These are phyloP conservation scores for Metschnikowia orientalis DNA, from an alignment of 805 yeast species.

Conservation along the genomic window DNA sequence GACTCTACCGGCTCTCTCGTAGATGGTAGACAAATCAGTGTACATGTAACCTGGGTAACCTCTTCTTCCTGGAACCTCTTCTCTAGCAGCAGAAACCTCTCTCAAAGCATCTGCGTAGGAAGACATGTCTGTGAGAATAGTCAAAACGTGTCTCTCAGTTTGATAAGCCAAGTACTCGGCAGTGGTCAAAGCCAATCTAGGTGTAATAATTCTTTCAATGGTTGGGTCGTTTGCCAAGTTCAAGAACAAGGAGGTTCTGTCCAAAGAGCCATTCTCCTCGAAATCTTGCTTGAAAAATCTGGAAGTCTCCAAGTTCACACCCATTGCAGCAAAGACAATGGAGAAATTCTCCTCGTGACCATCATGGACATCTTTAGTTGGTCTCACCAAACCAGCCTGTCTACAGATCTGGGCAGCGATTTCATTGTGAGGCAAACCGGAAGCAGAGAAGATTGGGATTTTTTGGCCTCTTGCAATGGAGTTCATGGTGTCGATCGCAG, in stretches of 20 bases:
- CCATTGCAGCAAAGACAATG: conserved; percentile 99
- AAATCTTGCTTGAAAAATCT: conserved; percentile 98
- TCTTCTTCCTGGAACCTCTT: conserved; percentile 99
- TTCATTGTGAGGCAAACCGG: conserved; percentile 99
- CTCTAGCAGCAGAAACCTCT: conserved; percentile 99
- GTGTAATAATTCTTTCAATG: conserved; percentile 98
- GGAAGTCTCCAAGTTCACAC: conserved; percentile 97
- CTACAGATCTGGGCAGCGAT: conserved; percentile 99
- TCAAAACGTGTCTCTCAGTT: conserved; percentile 97
- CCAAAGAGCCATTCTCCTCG: conserved; percentile 97
- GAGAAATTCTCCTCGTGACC: conserved; percentile 99
- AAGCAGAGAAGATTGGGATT: conserved; percentile 97
- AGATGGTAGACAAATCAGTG: conserved; percentile 97
- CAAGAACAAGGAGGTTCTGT: conserved; percentile 93
- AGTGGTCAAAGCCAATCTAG: conserved; percentile 96
- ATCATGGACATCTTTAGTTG: conserved; percentile 98
- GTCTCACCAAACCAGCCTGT: conserved; percentile 98
- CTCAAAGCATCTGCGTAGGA: conserved; percentile 99
- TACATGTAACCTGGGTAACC: conserved; percentile 99
- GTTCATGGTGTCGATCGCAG: conserved; percentile 98
- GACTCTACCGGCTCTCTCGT: conserved; percentile 99
- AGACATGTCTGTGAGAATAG: conserved; percentile 98
- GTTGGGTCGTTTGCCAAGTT: conserved; percentile 99
- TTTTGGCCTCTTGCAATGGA: conserved; percentile 99
- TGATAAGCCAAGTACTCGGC: conserved; percentile 98